Evolutionary conservation across 441 rosid species (phyloP), one percentile per base, ranked within the genome.

Genomic region (Pelargonium myrrhifolium): DNA sequence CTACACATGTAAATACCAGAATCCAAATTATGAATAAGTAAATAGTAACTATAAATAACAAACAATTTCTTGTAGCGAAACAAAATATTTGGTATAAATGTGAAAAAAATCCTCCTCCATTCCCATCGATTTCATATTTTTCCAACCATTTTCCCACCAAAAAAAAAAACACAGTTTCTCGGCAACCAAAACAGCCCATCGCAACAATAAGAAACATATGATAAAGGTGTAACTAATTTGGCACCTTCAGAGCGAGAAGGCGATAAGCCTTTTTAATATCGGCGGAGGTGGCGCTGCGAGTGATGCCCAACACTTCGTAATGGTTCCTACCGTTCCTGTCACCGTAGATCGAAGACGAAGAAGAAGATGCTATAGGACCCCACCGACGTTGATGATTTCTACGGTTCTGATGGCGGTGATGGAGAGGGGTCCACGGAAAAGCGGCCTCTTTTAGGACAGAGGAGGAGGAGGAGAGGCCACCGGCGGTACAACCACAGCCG

Each of bases 231-330:
- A 1, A 14, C 49, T 11, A 43, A 43, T 43, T 43, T 14, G 49
- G 14, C 10, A 43, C 49, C 49, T 43, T 43, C 11, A 43, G 49
- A 43, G 49, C 49, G 14, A 43, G 49, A 43, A 43, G 14, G n/a
- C 49, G 12, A 43, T 14, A 9, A 43, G 14, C 14, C 49, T 14
- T 43, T 70, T 90, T 90, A 65, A 93, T 83, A 68, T 90, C 97
- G 10, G 80, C 82, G 14, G 79, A 65, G 31, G 93, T 75, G 64
- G 97, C 88, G 76, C 64, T 70, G 28, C 78, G 81, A 0, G 79
- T 18, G 72, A 90, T 39, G 14, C 97, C 91, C 60, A 93, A 76
- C 42, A 86, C 86, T 20, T 77, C 78, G 69, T 89, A 89, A 62
- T 88, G 92, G 71, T 85, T 84, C 74, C 75, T 79, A 69, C 78